phyloP scores from a whole-genome alignment of 2,329 filamentous ascomycete species.

The Ophiocordyceps australis region DNA sequence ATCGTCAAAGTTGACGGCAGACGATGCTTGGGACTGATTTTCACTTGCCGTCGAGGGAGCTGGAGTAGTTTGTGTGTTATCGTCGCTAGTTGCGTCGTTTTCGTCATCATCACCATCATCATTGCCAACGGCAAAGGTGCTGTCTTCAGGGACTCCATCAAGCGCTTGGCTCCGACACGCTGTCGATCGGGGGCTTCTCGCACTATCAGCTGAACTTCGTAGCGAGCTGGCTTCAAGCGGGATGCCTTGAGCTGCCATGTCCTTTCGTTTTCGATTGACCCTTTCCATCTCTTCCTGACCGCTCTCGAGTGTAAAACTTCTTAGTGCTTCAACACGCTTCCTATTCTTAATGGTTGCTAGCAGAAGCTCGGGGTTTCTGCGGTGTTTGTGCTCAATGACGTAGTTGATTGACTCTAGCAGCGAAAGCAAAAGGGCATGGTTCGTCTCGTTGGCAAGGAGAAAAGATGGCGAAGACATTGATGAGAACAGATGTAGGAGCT shows the following conservation, averaged over 20 bases:
- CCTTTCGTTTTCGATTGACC: conserved; percentile 52
- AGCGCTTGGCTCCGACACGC: conserved; percentile 9
- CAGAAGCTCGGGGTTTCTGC: conserved; percentile 63
- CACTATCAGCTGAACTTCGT: conserved; percentile 49
- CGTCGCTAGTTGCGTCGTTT: conserved; percentile 30
- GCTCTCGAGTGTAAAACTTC: conserved; percentile 79
- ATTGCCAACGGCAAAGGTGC: conserved; percentile 76
- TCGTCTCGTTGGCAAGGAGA: conserved; percentile 78
- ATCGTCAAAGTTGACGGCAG: conserved; percentile 52
- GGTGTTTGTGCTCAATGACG: conserved; percentile 76
- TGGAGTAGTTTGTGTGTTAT: conserved; percentile 37
- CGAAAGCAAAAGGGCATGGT: conserved; percentile 64
- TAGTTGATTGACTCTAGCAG: conserved; percentile 79
- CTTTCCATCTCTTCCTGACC: conserved; percentile 83
- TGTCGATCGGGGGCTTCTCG: conserved; percentile 35
- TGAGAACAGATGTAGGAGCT: conserved; percentile 71
- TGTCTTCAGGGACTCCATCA: conserved; percentile 37
- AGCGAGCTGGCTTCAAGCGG: conserved; percentile 27
- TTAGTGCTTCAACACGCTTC: conserved; percentile 68
- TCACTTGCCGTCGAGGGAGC: conserved; percentile 46
- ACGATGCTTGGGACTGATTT: conserved; percentile 45
- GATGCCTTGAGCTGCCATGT: conserved; percentile 32
- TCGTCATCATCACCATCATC: conserved; percentile 55
- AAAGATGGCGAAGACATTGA: conserved; percentile 93
- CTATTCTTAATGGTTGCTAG: conserved; percentile 63